phyloP scores from a whole-genome alignment of 1,139 yeast genomes.

The Protomyces gravidus region DNA sequence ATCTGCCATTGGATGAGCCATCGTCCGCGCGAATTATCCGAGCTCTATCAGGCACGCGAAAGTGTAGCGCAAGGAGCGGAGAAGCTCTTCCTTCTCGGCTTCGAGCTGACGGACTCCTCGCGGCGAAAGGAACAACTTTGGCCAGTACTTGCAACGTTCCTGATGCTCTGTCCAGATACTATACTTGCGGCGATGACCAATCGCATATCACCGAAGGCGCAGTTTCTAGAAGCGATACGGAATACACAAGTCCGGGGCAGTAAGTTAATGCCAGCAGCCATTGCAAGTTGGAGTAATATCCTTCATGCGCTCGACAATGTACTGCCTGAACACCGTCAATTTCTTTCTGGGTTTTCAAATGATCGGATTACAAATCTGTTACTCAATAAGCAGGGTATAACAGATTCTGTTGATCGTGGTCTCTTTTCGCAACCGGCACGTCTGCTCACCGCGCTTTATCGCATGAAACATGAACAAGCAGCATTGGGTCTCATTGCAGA shows the following conservation, averaged over 20 bases:
- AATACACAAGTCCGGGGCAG: background rate
- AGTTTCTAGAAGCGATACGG: background rate
- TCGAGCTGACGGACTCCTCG: background rate
- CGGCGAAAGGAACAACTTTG: background rate
- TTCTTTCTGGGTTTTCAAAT: background rate
- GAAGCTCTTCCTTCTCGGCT: background rate
- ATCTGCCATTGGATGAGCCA: background rate
- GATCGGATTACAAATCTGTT: background rate
- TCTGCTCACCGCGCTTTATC: background rate
- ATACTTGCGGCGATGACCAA: background rate
- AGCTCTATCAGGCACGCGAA: background rate
- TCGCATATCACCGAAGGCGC: background rate
- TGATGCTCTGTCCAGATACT: background rate
- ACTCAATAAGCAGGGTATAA: background rate
- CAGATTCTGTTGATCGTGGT: background rate
- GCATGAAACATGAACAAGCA: background rate
- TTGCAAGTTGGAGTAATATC: background rate
- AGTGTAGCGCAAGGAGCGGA: background rate
- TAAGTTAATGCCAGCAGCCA: background rate
- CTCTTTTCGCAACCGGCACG: background rate
- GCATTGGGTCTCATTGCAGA: background rate
- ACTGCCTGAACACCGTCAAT: background rate
- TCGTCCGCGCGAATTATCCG: background rate
- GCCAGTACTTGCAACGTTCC: background rate
- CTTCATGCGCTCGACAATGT: slow-evolving; percentile 1